phyloP scores from a whole-genome alignment of 2,329 filamentous ascomycete genomes.

The Colletotrichum sp. region DNA sequence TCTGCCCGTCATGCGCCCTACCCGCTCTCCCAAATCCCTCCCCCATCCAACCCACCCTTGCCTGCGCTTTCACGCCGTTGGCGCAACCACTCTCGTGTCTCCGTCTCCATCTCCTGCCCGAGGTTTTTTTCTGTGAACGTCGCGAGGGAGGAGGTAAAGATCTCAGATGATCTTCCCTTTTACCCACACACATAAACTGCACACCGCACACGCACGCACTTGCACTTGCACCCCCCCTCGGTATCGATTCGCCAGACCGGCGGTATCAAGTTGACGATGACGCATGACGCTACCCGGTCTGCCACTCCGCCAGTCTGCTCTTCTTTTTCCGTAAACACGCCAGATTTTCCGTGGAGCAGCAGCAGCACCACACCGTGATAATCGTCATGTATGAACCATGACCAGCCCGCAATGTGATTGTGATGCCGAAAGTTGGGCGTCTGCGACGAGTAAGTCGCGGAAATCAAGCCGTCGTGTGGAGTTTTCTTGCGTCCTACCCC shows the following conservation, averaged over 20 bases:
- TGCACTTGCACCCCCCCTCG: background rate
- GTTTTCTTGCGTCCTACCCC: too few relatives aligned
- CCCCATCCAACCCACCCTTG: background rate
- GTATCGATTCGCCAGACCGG: background rate
- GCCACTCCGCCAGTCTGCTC: too few relatives aligned
- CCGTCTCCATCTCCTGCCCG: background rate
- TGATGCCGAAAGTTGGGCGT: background rate
- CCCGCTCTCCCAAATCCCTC: background rate
- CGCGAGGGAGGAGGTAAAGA: background rate
- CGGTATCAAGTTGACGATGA: background rate
- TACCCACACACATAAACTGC: background rate
- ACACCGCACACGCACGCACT: background rate
- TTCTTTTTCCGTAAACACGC: background rate
- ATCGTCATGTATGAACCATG: background rate
- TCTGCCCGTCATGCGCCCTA: background rate
- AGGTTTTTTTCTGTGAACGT: background rate
- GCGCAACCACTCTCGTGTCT: background rate
- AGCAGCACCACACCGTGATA: background rate
- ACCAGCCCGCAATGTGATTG: background rate
- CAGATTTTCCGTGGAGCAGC: background rate
- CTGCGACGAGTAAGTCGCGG: background rate
- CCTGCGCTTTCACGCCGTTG: background rate
- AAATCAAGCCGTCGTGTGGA: background rate
- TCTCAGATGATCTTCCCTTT: background rate
- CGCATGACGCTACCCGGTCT: background rate